A percentile compares a stretch with the other conserved stretches of the same genome.
phyloP scores from a whole-genome alignment of 768 basidiomycete species.

The Postia placenta region DNA sequence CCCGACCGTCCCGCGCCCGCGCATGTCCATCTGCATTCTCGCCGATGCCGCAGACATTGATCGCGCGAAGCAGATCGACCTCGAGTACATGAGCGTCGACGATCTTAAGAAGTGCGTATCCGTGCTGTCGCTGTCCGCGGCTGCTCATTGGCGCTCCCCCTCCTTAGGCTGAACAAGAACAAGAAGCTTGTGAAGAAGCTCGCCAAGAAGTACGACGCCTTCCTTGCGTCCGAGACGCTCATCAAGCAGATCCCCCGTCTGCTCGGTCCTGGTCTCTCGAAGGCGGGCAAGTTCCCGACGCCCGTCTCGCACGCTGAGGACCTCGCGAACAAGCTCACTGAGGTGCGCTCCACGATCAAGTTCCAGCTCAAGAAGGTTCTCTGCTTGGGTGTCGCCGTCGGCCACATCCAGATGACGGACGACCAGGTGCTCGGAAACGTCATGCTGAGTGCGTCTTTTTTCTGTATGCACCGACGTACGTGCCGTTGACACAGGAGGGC shows the following conservation, averaged over 20 bases:
- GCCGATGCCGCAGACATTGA: constrained; percentile 99
- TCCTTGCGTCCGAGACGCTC: constrained; percentile 93
- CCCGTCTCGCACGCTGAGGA: constrained; percentile 93
- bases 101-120: constrained; percentile 90
- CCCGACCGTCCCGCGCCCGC: constrained; percentile 94
- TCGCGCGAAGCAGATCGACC: constrained; percentile 94
- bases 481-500: too few relatives aligned
- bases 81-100: constrained; percentile 99
- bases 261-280: constrained; percentile 98
- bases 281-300: constrained; percentile 99
- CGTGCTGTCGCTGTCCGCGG: neutral
- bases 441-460: constrained; percentile 79
- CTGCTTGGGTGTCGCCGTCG: constrained; percentile 97
- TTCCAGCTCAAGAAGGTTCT: constrained; percentile 99
- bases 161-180: constrained; percentile 89
- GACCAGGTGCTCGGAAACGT: constrained; percentile 96
- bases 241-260: constrained; percentile 99
- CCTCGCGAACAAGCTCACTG: constrained; percentile 80
- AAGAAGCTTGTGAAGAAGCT: constrained; percentile 99
- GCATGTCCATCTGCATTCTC: constrained; percentile 99
- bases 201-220: constrained; percentile 99
- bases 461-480: neutral
- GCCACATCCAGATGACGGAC: constrained; percentile 95
- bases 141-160: too few relatives aligned
- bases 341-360: constrained; percentile 99